Evolutionary conservation across 169 alveolate genomes (phyloP), one percentile per base, ranked within the genome.

Genomic region (Eimeria mitis): DNA sequence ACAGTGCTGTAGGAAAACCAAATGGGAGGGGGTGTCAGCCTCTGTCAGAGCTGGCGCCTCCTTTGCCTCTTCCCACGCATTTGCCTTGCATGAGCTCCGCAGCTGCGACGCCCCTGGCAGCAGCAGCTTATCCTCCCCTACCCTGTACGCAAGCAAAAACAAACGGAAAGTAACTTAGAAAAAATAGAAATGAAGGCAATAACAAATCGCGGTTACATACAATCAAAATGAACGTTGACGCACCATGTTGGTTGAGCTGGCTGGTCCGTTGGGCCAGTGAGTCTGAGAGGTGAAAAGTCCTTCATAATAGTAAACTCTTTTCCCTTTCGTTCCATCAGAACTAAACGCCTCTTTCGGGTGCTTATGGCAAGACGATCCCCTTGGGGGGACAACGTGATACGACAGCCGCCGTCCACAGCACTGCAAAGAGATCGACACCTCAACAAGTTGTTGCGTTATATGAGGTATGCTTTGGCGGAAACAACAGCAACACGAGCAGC

Each of bases 321-420:
- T 49, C 44, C 92, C 11, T 21, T 21, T 40, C 83, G 56, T 73
- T 87, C 81, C 16, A 87, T 44, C 44, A 87, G 6, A 31, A 65
- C 92, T 54, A 87, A n/a, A 59, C 92, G 92, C 59, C 92, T 52
- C 81, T 87, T 87, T 21, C 47, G 42, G 63, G 92, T 87, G 92
- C 81, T 87, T 65, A 87, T 63, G 34, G 92, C 81, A 23, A 63
- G 81, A 37, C 54, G 79, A 68, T 44, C 47, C 31, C 92, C 92
- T 44, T 21, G 42, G 81, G 92, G 83, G n/a, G 92, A 63, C 63
- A 87, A 21, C 19, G 92, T 13, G 49, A 87, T 81, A 42, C 92
- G 92, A 9, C 65, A 65, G n/a, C 83, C 92, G 34, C 83, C 81
- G 28, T 87, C 92, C 52, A 87, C 92, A 31, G 61, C 52, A 25